These are phyloP conservation scores for Coemansia pectinata DNA, from an alignment of 192 early-diverging fungal genomes.

Conservation along the genomic window DNA sequence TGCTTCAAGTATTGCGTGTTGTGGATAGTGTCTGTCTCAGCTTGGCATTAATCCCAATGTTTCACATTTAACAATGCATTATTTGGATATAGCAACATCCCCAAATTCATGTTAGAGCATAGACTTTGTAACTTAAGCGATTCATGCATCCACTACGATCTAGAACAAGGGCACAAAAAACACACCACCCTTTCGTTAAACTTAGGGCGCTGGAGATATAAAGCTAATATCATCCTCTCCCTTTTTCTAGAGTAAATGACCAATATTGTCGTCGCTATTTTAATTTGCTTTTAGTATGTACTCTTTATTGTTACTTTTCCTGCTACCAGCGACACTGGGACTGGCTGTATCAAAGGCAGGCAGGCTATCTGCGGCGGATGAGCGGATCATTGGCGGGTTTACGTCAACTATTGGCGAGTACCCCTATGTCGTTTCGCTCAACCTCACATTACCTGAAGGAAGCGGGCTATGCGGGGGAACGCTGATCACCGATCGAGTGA, in stretches of 20 bases:
- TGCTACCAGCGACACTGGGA: not conserved
- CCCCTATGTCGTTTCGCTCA: slow-evolving; percentile 27
- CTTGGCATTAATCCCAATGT: not conserved
- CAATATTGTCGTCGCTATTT: not conserved
- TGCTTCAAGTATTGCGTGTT: not conserved
- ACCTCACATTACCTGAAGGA: slow-evolving; percentile 10
- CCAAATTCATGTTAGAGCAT: not conserved
- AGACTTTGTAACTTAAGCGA: not conserved
- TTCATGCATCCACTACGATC: not conserved
- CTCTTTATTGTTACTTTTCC: not conserved
- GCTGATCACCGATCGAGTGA: slow-evolving; percentile 21
- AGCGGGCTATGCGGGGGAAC: slow-evolving; percentile 43
- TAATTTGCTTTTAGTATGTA: not conserved
- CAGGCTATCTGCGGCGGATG: not conserved
- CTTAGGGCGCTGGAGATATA: not conserved
- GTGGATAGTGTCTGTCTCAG: not conserved
- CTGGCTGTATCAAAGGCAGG: not conserved
- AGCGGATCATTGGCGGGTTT: slow-evolving; percentile 41
- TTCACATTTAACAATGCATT: not conserved
- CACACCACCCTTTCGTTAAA: not conserved
- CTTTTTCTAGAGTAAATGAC: not conserved
- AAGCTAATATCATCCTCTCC: not conserved
- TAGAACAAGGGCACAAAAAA: not conserved
- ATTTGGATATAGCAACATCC: not conserved
- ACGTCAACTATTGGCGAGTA: slow-evolving; percentile 12